Evolutionary conservation across 306 rosid genomes (phyloP).

Genomic region (Notholithocarpus densiflorus): DNA sequence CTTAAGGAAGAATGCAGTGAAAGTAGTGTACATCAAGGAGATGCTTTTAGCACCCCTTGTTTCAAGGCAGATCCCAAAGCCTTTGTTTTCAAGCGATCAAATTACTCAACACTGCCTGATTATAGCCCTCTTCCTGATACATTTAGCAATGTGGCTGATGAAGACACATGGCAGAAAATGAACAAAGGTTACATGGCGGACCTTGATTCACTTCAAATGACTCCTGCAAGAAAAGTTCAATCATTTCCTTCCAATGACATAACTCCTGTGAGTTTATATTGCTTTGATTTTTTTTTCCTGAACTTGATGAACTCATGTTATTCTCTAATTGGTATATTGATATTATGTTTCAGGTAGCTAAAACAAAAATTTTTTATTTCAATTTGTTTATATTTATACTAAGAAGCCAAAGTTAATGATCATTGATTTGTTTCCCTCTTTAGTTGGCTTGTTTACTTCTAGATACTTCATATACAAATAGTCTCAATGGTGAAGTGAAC

Average conservation of each 20-base stretch:
- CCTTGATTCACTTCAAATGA: conserved; percentile 78
- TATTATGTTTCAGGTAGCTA: not conserved
- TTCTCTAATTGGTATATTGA: not conserved
- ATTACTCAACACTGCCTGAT: conserved; percentile 53
- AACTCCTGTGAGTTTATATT: conserved; percentile 56
- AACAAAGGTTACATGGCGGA: conserved; percentile 78
- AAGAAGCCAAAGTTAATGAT: not conserved
- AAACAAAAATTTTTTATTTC: not conserved
- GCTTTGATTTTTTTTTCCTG: conserved; percentile 15
- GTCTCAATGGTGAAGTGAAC: not conserved
- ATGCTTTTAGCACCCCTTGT: conserved; percentile 69
- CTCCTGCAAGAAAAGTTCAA: conserved; percentile 69
- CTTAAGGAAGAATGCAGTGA: conserved; percentile 43
- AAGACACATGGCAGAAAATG: conserved; percentile 90
- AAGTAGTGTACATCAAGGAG: conserved; percentile 50
- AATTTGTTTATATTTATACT: not conserved
- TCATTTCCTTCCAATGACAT: conserved; percentile 58
- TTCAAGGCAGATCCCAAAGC: conserved; percentile 58
- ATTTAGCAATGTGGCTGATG: conserved; percentile 79
- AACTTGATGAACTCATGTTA: not conserved
- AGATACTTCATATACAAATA: not conserved
- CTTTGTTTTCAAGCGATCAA: conserved; percentile 74
- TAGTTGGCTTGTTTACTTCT: not conserved
- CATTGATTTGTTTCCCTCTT: not conserved
- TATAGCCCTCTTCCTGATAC: conserved; percentile 77